A percentile compares a stretch with the other conserved stretches of the same genome.
Evolutionary conservation across 1,284 basidiomycete genomes (phyloP).

Genomic region (Pyrrhoderma lamaoense): DNA sequence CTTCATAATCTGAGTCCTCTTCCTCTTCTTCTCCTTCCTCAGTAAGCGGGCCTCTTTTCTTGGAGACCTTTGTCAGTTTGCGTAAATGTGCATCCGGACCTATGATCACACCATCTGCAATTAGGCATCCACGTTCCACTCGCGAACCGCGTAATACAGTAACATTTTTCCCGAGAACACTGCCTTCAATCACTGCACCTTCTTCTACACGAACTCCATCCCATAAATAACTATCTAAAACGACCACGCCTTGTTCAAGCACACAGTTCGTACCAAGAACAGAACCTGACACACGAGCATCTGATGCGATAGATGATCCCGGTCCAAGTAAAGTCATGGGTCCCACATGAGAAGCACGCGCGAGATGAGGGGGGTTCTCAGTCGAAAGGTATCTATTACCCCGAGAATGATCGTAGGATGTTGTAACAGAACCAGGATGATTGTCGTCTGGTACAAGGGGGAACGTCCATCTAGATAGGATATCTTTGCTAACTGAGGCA

Average conservation of each 20-base stretch:
- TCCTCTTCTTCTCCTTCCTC: slow-evolving; percentile 29
- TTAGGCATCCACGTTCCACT: slow-evolving; percentile 63
- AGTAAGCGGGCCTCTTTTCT: slow-evolving; percentile 29
- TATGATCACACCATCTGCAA: slow-evolving; percentile 75
- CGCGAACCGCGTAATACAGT: slow-evolving; percentile 58
- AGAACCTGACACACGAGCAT: slow-evolving; percentile 57
- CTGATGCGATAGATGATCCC: slow-evolving; percentile 54
- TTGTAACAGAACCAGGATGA: slow-evolving; percentile 62
- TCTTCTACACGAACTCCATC: slow-evolving; percentile 75
- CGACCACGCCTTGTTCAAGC: slow-evolving; percentile 56
- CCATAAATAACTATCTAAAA: slow-evolving; percentile 77
- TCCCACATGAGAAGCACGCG: slow-evolving; percentile 70
- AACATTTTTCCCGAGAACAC: slow-evolving; percentile 76
- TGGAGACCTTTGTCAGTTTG: slow-evolving; percentile 68
- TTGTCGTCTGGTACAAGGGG: slow-evolving; percentile 93
- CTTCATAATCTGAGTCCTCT: slow-evolving; percentile 44
- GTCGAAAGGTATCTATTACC: slow-evolving; percentile 80
- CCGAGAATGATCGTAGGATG: slow-evolving; percentile 74
- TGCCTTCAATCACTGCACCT: slow-evolving; percentile 65
- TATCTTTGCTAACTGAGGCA: slow-evolving; percentile 86
- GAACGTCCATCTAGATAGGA: slow-evolving; percentile 88
- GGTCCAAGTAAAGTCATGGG: slow-evolving; percentile 79
- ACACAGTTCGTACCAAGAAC: slow-evolving; percentile 71
- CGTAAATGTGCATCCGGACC: slow-evolving; percentile 65
- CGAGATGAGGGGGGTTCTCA: background rate